Percentiles rank a stretch among this genome's conserved stretches.
These are phyloP conservation scores for Aegilops tauschii DNA, from an alignment of 176 grass and related monocot species.

Conservation along the genomic window DNA sequence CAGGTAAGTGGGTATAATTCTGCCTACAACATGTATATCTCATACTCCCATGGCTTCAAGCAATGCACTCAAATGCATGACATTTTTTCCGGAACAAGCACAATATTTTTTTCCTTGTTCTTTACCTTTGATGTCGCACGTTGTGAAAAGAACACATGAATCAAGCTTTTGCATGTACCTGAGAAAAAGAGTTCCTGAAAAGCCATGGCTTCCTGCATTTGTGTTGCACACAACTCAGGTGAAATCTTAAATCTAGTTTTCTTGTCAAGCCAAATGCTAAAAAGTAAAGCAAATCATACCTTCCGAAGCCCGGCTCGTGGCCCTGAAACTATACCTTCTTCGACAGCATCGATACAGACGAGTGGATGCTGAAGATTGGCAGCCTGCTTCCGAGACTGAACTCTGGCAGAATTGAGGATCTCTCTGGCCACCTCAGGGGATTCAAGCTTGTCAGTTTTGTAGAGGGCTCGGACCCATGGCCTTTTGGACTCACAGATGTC, in stretches of 20 bases:
- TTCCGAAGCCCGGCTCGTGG: slow-evolving; percentile 74
- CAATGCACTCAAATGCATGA: not conserved
- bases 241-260: not conserved
- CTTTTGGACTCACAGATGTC: slow-evolving; percentile 68
- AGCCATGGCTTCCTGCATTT: slow-evolving; percentile 73
- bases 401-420: slow-evolving; percentile 85
- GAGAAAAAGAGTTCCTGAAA: slow-evolving; percentile 68
- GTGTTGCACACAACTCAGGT: not conserved
- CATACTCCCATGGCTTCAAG: not conserved
- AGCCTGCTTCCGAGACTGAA: slow-evolving; percentile 60
- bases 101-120: not conserved
- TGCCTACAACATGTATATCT: not conserved
- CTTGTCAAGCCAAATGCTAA: not conserved
- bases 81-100: not conserved
- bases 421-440: slow-evolving; percentile 69
- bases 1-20: not conserved
- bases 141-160: slow-evolving; percentile 83
- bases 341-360: slow-evolving; percentile 81
- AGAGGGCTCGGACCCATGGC: slow-evolving; percentile 76
- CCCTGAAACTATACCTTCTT: slow-evolving; percentile 80
- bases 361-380: slow-evolving; percentile 71
- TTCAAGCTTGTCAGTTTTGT: slow-evolving; percentile 81
- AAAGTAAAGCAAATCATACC: slow-evolving; percentile 34
- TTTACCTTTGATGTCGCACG: slow-evolving; percentile 77
- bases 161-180: slow-evolving; percentile 77